Evolutionary conservation across 108 stramenopile genomes (phyloP), one percentile per base, ranked within the genome.

Genomic region (Craspedostauros australis): DNA sequence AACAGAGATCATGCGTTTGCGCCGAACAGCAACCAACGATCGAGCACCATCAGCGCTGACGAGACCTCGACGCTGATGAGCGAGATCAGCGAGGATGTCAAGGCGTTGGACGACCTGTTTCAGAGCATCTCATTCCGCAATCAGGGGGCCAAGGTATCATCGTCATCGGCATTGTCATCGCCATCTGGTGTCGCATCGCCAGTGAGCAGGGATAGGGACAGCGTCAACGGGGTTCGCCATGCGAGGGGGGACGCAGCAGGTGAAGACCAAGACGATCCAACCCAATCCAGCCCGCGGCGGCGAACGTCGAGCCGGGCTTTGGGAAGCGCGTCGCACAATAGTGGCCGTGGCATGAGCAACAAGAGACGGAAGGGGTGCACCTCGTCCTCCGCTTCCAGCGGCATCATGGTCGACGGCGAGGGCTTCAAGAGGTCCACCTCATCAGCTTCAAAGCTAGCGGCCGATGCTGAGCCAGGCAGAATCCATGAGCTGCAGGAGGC

Each of bases 81-180:
- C 32, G 86, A 87, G 53, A 78, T 87, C 56, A 83, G 80, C 44
- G 86, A 87, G 62, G 86, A 87, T 52, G 73, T 87, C 33, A 75
- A 75, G 38, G 86, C 86, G n/a, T 47, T 87, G 32, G 86, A 83
- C 58, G 86, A 87, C 39, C 47, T 87, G 39, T 87, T 87, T 50
- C 73, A 75, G 25, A 80, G 76, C 19, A 83, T 87, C 62, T 72
- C 79, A 4, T 87, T 87, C 52, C 74, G 79, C n/a, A 73, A 75
- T 19, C 14, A 60, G 9, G 60, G 25, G 24, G 31, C 31, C 32
- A 5, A 27, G 7, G 23, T 14, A 21, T n/a, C 31, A 46, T 46
- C 18, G 47, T 21, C 21, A 47, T 29, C 23, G 39, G 22, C 38
- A 41, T 41, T 18, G 29, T 21, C 19, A 40, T 23, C 20, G 52